phyloP scores from a whole-genome alignment of 768 basidiomycete species.

The Mycena belliarum region DNA sequence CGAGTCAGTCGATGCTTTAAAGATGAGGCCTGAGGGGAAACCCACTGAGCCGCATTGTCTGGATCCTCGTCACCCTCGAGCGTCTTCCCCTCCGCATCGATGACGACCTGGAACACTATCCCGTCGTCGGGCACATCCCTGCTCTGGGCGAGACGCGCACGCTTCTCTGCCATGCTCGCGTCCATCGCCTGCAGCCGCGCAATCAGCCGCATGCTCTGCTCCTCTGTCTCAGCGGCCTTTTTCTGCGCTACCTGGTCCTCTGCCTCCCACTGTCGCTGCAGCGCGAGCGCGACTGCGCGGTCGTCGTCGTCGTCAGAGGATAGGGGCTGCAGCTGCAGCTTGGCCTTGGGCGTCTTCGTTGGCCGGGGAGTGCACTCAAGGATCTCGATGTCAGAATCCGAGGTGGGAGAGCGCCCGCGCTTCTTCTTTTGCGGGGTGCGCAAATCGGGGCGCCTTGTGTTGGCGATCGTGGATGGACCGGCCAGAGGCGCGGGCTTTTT shows the following conservation, averaged over 20 bases:
- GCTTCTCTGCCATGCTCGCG: conserved; percentile 7
- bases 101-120: conserved; percentile 6
- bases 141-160: not conserved
- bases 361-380: not conserved
- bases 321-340: not conserved
- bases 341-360: not conserved
- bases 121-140: conserved; percentile 12
- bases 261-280: conserved; percentile 11
- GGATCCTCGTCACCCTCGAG: conserved; percentile 18
- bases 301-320: conserved; percentile 1
- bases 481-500: conserved; percentile 4
- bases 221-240: not conserved
- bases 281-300: conserved; percentile 7
- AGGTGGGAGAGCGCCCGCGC: not conserved
- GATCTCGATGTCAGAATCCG: conserved; percentile 4
- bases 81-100: conserved; percentile 16
- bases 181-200: conserved; percentile 11
- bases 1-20: not conserved
- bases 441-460: not conserved
- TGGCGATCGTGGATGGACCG: conserved; percentile 4
- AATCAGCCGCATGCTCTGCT: not conserved
- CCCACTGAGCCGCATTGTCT: conserved; percentile 15
- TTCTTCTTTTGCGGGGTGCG: not conserved
- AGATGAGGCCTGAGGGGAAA: not conserved
- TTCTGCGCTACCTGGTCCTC: conserved; percentile 8